Percentiles rank a stretch among this genome's conserved stretches.
These are phyloP conservation scores for Peronospora belbahrii DNA, from an alignment of 352 stramenopile genomes.

Conservation along the genomic window DNA sequence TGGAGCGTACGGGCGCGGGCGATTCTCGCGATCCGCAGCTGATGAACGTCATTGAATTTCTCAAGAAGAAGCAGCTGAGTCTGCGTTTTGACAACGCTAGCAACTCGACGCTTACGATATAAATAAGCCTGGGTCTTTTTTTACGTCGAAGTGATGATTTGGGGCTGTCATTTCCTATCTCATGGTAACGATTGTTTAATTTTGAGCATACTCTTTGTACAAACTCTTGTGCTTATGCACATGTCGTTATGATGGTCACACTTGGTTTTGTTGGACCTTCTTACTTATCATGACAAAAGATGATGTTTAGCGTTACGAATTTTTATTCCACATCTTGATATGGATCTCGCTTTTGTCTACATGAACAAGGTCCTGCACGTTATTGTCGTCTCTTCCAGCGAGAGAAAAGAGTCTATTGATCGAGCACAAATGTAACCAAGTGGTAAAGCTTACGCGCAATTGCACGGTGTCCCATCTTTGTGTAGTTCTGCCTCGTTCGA, in stretches of 20 bases:
- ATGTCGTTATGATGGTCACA: slow-evolving; percentile 1
- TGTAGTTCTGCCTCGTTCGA: too few relatives aligned
- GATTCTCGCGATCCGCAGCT: slow-evolving; percentile 66
- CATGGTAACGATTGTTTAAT: slow-evolving; percentile 5
- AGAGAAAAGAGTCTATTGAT: slow-evolving; percentile 53
- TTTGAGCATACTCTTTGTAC: slow-evolving; percentile 1
- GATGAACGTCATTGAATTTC: slow-evolving; percentile 71
- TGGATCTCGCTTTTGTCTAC: slow-evolving; percentile 19
- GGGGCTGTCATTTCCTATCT: slow-evolving; percentile 4
- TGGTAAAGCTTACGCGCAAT: slow-evolving; percentile 7
- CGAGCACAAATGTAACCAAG: slow-evolving; percentile 45
- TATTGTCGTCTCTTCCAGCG: slow-evolving; percentile 61
- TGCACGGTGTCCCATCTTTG: too few relatives aligned
- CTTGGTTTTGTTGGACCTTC: too few relatives aligned
- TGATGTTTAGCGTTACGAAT: slow-evolving; percentile 3
- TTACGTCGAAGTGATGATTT: not conserved
- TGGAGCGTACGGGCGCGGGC: slow-evolving; percentile 62
- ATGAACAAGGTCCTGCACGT: slow-evolving; percentile 25
- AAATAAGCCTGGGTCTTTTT: slow-evolving; percentile 32
- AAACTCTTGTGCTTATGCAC: not conserved
- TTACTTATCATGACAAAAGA: too few relatives aligned
- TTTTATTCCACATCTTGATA: slow-evolving; percentile 6
- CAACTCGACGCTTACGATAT: slow-evolving; percentile 79
- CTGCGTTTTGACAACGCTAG: slow-evolving; percentile 82
- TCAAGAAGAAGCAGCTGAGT: slow-evolving; percentile 86